A percentile compares a stretch with the other conserved stretches of the same genome.
Evolutionary conservation across 2,329 filamentous ascomycete species (phyloP).

Genomic region (Thelonectria olida): DNA sequence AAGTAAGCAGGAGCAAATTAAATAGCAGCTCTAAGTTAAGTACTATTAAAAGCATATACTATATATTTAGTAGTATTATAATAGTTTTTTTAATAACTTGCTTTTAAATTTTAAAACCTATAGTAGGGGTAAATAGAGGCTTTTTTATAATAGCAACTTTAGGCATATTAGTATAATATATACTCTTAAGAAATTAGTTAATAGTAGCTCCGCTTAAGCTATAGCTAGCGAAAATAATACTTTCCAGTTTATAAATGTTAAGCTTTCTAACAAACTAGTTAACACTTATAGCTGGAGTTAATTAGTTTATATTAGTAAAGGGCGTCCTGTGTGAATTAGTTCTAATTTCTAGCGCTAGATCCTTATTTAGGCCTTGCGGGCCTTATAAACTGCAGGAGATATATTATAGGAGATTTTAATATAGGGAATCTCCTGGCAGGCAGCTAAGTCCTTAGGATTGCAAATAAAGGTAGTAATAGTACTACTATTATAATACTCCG

Average conservation of each 20-base stretch:
- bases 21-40: slow-evolving; percentile 71
- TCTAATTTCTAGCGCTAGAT: slow-evolving; percentile 84
- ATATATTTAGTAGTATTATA: slow-evolving; percentile 79
- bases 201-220: slow-evolving; percentile 81
- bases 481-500: slow-evolving; percentile 86
- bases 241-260: slow-evolving; percentile 75
- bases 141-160: slow-evolving; percentile 57
- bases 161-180: slow-evolving; percentile 70
- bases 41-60: slow-evolving; percentile 77
- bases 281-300: slow-evolving; percentile 56
- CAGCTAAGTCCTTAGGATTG: slow-evolving; percentile 59
- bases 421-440: slow-evolving; percentile 56
- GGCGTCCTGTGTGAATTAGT: slow-evolving; percentile 65
- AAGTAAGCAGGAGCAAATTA: slow-evolving; percentile 77
- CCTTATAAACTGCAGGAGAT: slow-evolving; percentile 70
- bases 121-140: slow-evolving; percentile 69
- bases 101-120: slow-evolving; percentile 62
- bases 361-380: slow-evolving; percentile 75
- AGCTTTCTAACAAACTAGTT: slow-evolving; percentile 68
- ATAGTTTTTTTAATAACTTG: slow-evolving; percentile 76
- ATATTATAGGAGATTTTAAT: slow-evolving; percentile 68
- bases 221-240: slow-evolving; percentile 80
- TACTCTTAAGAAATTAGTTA: slow-evolving; percentile 81
- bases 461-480: slow-evolving; percentile 77
- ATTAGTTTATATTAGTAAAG: slow-evolving; percentile 63